A percentile compares a stretch with the other conserved stretches of the same genome.
Conservation (phyloP, 768 basidiomycete genomes). For the Collybiopsis luxurians region DNA sequence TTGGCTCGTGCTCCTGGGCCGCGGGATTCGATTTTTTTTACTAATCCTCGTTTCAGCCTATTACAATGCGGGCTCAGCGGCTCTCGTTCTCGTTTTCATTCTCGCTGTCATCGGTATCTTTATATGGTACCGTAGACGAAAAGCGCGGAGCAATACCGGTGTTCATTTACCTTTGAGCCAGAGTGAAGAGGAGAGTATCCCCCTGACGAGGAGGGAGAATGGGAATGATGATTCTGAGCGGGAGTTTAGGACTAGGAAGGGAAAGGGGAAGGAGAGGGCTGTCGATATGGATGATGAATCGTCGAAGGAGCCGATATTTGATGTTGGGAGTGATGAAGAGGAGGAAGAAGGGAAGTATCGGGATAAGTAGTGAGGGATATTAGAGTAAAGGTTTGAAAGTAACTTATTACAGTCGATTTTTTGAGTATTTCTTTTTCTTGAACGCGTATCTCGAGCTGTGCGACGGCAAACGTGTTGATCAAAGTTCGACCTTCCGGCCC, state of each 20-base stretch:
- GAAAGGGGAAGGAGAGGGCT: constrained; percentile 51
- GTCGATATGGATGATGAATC: constrained; percentile 25
- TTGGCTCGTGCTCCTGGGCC: constrained; percentile 3
- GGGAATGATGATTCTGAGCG: constrained; percentile 17
- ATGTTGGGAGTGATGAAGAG: constrained; percentile 46
- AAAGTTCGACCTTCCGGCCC: too few relatives aligned
- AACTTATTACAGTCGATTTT: too few relatives aligned
- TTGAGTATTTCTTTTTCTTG: too few relatives aligned
- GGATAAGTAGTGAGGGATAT: neutral
- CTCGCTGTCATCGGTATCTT: constrained; percentile 65
- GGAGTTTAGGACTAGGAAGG: constrained; percentile 21
- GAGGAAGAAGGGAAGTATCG: constrained; percentile 36
- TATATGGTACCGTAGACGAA: constrained; percentile 74
- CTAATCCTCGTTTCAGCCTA: constrained; percentile 60
- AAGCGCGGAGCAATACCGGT: constrained; percentile 30
- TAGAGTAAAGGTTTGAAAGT: neutral
- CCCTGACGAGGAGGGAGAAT: constrained; percentile 42
- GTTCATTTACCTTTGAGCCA: constrained; percentile 36
- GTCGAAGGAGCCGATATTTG: constrained; percentile 50
- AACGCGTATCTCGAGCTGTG: too few relatives aligned
- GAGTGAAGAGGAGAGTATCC: constrained; percentile 66
- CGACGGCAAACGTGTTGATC: too few relatives aligned
- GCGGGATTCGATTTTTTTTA: neutral
- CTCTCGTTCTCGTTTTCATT: constrained; percentile 78
- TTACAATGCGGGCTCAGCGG: constrained; percentile 89